Base-by-base conservation (phyloP, 2,329 filamentous ascomycete species). In the Apiospora malaysiana region DNA sequence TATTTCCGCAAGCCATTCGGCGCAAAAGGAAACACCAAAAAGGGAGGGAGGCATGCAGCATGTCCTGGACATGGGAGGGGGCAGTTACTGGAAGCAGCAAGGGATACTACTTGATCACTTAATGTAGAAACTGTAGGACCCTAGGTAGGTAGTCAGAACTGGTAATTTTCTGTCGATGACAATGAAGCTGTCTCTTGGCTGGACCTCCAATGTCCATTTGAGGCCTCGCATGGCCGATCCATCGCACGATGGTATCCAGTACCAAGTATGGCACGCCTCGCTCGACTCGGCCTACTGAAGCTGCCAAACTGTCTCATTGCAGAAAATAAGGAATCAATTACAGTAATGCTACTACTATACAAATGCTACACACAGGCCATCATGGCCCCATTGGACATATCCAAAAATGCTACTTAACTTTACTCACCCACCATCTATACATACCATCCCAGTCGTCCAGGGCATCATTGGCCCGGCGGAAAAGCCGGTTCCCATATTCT, bases 311-410 rank as follows among this genome's bases (percentile, higher is more conserved):
- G 14, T 56, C 23, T 18, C 49, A 32, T 32, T 56, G 3, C 2
- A 14, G 27, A 16, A 56, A 27, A 27, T 8, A 59, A 21, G 12
- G 32, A 59, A 32, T 32, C 32, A 59, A 21, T 59, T 59, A 59
- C 51, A 56, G 49, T 59, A 59, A 59, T 56, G 49, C 25, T 56
- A 56, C n/a, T n/a, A n/a, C n/a, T n/a, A n/a, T n/a, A n/a, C n/a
- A n/a, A 56, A 56, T 56, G 49, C 25, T 56, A 56, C 49, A 56
- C 18, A 32, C 16, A 14, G 14, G 5, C 49, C 23, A 27, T 14
- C 12, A 32, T 42, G 9, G 10, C 9, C 40, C 25, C 49, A 59
- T 21, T 59, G 51, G 51, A 10, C 51, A 10, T 59, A 16, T 21
- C 4, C 27, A 21, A 37, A 18, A 59, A 32, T 32, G 32, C 32